Evolutionary conservation across 495 filamentous ascomycete genomes (phyloP), one percentile per base, ranked within the genome.

Genomic region (Penicillium silybi): DNA sequence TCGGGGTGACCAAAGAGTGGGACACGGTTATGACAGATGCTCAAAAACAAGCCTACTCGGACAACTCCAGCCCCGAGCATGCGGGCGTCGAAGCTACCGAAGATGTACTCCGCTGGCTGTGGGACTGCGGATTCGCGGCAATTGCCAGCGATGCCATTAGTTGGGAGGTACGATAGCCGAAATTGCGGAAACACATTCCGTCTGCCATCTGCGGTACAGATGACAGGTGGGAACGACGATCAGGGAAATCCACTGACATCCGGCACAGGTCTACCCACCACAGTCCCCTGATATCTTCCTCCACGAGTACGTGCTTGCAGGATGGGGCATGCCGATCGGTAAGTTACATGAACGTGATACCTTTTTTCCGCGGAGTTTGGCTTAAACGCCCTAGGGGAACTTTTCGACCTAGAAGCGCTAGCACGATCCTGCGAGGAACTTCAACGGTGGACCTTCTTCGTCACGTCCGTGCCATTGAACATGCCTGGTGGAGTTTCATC

Each of bases 301-400:
- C 39, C 79, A 82, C 59, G 72, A 84, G 48, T 78, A 74, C 62
- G 57, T 81, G 2, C 65, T 84, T 10, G 73, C 69, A 20, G 75
- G 76, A 50, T 84, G 77, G 78, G 80, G 81, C 2, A 68, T 75
- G 61, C 80, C 80, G 11, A 78, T 84, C 52, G 80, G 80, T 70
- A 53, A 59, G 61, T 56, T 44, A 23, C 17, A 29, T 11, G 22
- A 20, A 18, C 37, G 11, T 16, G 34, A 4, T 13, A 9, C 16
- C 32, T 11, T 22, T 38, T 29, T 2, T 35, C 10, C 15, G 26
- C 16, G 27, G 18, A n/a, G 4, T 16, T 11, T 17, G 37, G 18
- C 22, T 48, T 59, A 13, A 52, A 41, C n/a, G 35, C 9, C n/a
- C 23, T 23, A 68, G 66, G 66, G 0, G 80, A 84, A 61, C 61